These are phyloP conservation scores for Pythium rishiriense DNA, from an alignment of 352 stramenopile genomes.

Conservation along the genomic window DNA sequence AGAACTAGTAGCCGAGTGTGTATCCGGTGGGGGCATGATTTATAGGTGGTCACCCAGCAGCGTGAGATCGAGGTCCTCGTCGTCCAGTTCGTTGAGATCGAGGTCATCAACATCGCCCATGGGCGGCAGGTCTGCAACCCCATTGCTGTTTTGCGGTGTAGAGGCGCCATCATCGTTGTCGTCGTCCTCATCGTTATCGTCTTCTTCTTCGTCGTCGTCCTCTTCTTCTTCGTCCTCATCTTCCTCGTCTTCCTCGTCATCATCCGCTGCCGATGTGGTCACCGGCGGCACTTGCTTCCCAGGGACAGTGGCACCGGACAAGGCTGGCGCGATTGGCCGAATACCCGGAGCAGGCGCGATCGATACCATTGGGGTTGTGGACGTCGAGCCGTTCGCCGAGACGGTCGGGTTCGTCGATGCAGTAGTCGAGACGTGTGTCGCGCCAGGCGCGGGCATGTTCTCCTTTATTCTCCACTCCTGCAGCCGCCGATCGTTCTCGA, in stretches of 20 bases:
- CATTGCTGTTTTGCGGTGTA: conserved; percentile 14
- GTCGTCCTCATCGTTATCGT: conserved; percentile 38
- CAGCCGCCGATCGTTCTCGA: conserved; percentile 73
- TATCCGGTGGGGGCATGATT: background rate
- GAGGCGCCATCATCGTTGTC: conserved; percentile 27
- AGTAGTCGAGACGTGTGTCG: background rate
- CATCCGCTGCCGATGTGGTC: conserved; percentile 42
- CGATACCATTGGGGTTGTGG: conserved; percentile 1
- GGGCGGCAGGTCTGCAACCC: conserved; percentile 19
- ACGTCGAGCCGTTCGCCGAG: background rate
- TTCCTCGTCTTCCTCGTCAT: conserved; percentile 43
- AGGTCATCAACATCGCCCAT: conserved; percentile 20
- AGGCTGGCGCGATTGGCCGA: background rate
- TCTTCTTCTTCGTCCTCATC: conserved; percentile 37
- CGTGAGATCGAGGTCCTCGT: conserved; percentile 33
- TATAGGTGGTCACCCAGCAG: conserved; percentile 14
- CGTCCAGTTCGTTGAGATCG: conserved; percentile 27
- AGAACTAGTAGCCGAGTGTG: no score
- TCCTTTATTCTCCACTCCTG: conserved; percentile 82
- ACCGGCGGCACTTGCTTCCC: conserved; percentile 28
- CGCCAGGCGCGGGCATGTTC: conserved; percentile 35
- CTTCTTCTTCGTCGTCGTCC: conserved; percentile 39
- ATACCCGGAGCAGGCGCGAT: background rate
- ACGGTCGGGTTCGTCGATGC: background rate
- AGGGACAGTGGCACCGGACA: background rate